phyloP scores from a whole-genome alignment of 176 grass and related monocot genomes.

The Otatea glauca region DNA sequence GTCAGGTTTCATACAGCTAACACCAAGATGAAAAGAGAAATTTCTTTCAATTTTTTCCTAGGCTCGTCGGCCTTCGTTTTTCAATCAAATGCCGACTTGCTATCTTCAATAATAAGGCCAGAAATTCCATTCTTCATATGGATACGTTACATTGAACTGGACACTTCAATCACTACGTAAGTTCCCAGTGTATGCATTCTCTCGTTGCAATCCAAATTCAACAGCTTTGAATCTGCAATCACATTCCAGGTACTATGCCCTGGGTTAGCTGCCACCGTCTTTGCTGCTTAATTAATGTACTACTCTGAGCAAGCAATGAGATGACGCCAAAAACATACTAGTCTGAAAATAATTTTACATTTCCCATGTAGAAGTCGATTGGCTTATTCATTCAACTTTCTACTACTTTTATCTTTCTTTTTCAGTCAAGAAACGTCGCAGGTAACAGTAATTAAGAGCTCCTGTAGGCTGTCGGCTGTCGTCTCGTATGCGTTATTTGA shows the following conservation, averaged over 20 bases:
- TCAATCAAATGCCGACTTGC: background rate
- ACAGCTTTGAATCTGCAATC: constrained; percentile 16
- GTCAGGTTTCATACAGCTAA: background rate
- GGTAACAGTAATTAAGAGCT: background rate
- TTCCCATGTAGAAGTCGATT: background rate
- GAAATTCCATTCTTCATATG: background rate
- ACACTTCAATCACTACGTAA: background rate
- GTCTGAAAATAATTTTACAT: background rate
- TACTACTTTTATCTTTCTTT: background rate
- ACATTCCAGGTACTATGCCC: background rate
- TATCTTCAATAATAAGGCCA: background rate
- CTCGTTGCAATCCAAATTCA: background rate
- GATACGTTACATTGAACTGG: background rate
- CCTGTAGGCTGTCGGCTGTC: too few species aligned
- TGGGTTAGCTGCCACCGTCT: constrained; percentile 14
- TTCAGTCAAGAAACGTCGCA: background rate
- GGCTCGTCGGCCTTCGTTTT: background rate
- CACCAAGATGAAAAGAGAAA: background rate
- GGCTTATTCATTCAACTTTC: constrained; percentile 20
- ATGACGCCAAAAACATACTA: background rate
- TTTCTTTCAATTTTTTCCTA: background rate
- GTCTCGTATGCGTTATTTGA: background rate
- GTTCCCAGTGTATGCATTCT: background rate
- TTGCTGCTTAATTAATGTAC: constrained; percentile 29
- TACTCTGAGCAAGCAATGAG: background rate